Evolutionary conservation across 495 filamentous ascomycete genomes (phyloP), one percentile per base, ranked within the genome.

Genomic region (Pyrenopolyporus hunteri): DNA sequence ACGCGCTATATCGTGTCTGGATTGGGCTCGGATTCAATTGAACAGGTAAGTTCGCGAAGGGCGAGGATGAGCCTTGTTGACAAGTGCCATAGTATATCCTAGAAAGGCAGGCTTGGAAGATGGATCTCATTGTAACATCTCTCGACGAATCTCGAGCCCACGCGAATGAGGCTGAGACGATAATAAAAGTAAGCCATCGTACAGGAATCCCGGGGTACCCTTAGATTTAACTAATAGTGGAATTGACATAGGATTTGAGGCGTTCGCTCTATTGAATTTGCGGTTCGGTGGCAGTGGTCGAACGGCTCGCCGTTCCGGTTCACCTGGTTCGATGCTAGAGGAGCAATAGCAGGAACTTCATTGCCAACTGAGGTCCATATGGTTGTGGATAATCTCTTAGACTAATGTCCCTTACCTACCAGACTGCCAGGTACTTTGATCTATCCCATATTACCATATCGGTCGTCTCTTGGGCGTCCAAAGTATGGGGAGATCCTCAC

Each of bases 41-140:
- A 84, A 67, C 43, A 79, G 73, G 80, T 81, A 43, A 54, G 59
- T 59, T 16, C 6, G 14, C 28, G 14, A 23, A 4, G 10, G 2
- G 2, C 19, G 31, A 11, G 26, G 9, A 36, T 1, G 11, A 8
- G 0, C n/a, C 1, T 37, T 5, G 0, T 35, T 49, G 16, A 55
- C 33, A 33, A 3, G 28, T 1, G 0, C 4, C 6, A 17, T 29
- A 61, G 58, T 54, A 61, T 61, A 19, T 61, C 36, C 49, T 0
- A 6, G 17, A 17, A 29, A 43, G 43, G 22, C 49, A 61, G 9
- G 13, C 22, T 8, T 25, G 35, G n/a, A 61, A 61, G 20, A 43
- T 43, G 25, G 35, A 37, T n/a, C 17, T 55, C 2, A 43, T 61
- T 20, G 23, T 26, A 9, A 48, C 33, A 10, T 61, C 58, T 3